These are phyloP conservation scores for Melampsora americana DNA, from an alignment of 1,284 basidiomycete genomes.

Conservation along the genomic window DNA sequence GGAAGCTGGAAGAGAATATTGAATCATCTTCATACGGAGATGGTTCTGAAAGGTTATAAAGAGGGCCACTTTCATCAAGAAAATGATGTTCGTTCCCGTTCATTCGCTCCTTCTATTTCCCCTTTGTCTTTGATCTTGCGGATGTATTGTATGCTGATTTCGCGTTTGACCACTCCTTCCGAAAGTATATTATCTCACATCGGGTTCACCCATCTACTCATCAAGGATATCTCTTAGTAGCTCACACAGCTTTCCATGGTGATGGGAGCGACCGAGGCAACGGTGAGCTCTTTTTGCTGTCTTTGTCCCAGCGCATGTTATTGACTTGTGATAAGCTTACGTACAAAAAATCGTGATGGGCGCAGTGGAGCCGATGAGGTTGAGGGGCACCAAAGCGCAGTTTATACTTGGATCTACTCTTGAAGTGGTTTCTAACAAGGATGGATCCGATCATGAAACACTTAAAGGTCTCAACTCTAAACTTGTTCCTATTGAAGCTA, in stretches of 20 bases:
- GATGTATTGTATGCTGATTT: neutral
- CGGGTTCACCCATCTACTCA: constrained; percentile 84
- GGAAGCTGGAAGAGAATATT: constrained; percentile 74
- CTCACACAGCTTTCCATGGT: constrained; percentile 80
- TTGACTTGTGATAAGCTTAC: neutral
- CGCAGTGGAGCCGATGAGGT: constrained; percentile 74
- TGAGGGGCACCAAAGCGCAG: constrained; percentile 71
- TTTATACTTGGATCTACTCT: constrained; percentile 76
- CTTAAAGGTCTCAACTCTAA: constrained; percentile 72
- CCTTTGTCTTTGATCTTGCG: constrained; percentile 42
- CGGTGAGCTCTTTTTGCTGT: constrained; percentile 58
- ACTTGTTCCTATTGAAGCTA: constrained; percentile 63
- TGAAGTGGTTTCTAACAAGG: constrained; percentile 65
- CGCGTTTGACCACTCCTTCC: neutral
- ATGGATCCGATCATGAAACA: constrained; percentile 61
- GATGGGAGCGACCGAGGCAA: constrained; percentile 72
- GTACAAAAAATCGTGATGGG: too few relatives aligned
- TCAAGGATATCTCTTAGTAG: constrained; percentile 82
- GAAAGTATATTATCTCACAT: constrained; percentile 82
- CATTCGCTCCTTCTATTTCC: constrained; percentile 9
- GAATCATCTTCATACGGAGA: constrained; percentile 82
- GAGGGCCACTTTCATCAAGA: constrained; percentile 95
- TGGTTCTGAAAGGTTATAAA: constrained; percentile 73
- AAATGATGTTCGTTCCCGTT: constrained; percentile 67
- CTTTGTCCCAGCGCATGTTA: neutral